A percentile compares a stretch with the other conserved stretches of the same genome.
Conservation (phyloP, 495 filamentous ascomycete species). For the Podospora bellae-mahoneyi region DNA sequence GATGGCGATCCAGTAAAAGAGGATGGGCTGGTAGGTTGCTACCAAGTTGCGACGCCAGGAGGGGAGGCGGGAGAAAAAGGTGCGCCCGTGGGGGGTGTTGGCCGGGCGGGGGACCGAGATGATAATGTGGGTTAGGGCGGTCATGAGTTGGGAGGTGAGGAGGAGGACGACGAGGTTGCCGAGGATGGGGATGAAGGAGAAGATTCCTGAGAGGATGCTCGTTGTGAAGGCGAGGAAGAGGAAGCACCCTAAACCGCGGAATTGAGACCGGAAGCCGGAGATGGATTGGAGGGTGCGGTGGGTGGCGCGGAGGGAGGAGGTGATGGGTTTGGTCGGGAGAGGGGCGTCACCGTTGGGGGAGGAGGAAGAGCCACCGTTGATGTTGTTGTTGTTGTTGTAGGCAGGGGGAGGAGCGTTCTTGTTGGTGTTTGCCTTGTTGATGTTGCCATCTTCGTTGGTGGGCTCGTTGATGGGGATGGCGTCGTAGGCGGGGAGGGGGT, state of each 20-base stretch:
- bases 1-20: conserved; percentile 34
- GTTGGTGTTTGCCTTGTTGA: conserved; percentile 25
- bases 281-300: conserved; percentile 36
- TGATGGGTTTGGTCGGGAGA: conserved; percentile 32
- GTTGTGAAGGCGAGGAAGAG: conserved; percentile 23
- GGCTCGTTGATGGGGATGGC: conserved; percentile 39
- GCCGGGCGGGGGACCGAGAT: conserved; percentile 28
- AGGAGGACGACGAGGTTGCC: conserved; percentile 36
- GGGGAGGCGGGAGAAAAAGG: conserved; percentile 46
- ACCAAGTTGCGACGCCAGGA: conserved; percentile 41
- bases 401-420: conserved; percentile 15
- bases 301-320: conserved; percentile 43
- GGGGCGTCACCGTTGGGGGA: neutral
- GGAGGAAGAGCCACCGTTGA: neutral
- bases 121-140: conserved; percentile 46
- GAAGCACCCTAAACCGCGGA: conserved; percentile 40
- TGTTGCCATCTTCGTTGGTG: conserved; percentile 20
- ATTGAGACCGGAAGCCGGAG: conserved; percentile 38
- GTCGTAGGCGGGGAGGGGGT: conserved; percentile 48
- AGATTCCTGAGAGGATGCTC: conserved; percentile 22
- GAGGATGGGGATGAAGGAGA: conserved; percentile 28
- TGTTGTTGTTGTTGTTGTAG: neutral
- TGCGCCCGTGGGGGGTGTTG: conserved; percentile 28
- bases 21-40: conserved; percentile 42
- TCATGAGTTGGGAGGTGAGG: conserved; percentile 36